Percentiles rank a stretch among this genome's conserved stretches.
Evolutionary conservation across 306 rosid genomes (phyloP).

Genomic region (Herpetospermum pedunculosum): DNA sequence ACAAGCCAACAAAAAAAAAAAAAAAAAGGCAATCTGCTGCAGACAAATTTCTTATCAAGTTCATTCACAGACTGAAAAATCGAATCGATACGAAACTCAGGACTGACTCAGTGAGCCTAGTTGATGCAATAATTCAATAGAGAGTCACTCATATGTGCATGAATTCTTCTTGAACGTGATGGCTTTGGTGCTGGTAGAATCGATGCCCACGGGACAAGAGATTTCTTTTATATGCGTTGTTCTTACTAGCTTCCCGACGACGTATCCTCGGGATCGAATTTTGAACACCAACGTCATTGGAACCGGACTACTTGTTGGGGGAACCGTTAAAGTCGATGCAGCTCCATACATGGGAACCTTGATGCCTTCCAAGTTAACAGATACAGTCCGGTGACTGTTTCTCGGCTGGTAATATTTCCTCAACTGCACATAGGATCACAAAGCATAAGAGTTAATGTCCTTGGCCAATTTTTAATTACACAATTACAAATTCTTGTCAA

Average conservation of each 20-base stretch:
- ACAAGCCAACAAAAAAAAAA: neutral
- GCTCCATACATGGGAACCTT: constrained; percentile 91
- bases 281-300: constrained; percentile 44
- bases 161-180: constrained; percentile 53
- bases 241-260: constrained; percentile 79
- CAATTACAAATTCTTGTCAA: neutral
- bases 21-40: neutral
- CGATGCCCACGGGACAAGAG: constrained; percentile 52
- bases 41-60: neutral
- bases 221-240: constrained; percentile 47
- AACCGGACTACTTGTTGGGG: constrained; percentile 36
- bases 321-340: constrained; percentile 36
- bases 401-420: constrained; percentile 83
- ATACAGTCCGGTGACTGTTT: constrained; percentile 41
- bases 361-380: constrained; percentile 37
- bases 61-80: neutral
- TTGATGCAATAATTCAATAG: neutral
- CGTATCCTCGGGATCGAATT: constrained; percentile 53
- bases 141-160: constrained; percentile 43
- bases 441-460: neutral
- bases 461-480: neutral
- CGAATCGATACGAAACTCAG: neutral
- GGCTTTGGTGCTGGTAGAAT: constrained; percentile 45
- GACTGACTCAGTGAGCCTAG: neutral
- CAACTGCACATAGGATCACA: constrained; percentile 34